Percentiles rank a stretch among this genome's conserved stretches.
These are phyloP conservation scores for Nakazawaea laoshanensis DNA, from an alignment of 805 yeast genomes.

Conservation along the genomic window DNA sequence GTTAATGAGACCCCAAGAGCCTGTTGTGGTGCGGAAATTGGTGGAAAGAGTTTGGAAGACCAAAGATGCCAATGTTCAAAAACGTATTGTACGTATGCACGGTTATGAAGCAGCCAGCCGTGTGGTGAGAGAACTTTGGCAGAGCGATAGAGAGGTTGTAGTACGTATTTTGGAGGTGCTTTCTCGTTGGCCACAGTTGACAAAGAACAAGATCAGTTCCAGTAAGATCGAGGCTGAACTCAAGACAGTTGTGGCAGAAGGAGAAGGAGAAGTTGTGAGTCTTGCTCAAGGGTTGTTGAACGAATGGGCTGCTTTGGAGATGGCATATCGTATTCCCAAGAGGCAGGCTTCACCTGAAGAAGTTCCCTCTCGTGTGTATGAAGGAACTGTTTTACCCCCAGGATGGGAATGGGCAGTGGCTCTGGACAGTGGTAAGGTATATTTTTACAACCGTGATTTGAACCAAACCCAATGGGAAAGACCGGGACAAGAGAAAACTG, in stretches of 20 bases:
- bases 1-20: conserved; percentile 68
- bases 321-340: conserved; percentile 84
- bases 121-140: conserved; percentile 33
- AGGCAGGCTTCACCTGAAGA: conserved; percentile 18
- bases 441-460: conserved; percentile 45
- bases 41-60: conserved; percentile 58
- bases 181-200: conserved; percentile 57
- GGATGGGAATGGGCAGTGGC: conserved; percentile 62
- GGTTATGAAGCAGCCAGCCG: conserved; percentile 77
- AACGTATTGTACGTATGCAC: conserved; percentile 65
- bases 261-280: conserved; percentile 17
- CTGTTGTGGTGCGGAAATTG: conserved; percentile 52
- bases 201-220: conserved; percentile 63
- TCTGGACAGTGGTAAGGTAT: conserved; percentile 31
- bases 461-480: conserved; percentile 51
- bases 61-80: conserved; percentile 39
- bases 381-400: conserved; percentile 36
- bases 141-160: conserved; percentile 31
- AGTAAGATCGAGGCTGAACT: conserved; percentile 67
- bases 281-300: conserved; percentile 39
- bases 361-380: conserved; percentile 11
- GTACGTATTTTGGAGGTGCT: conserved; percentile 49
- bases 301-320: conserved; percentile 66
- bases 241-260: conserved; percentile 23
- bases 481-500: conserved; percentile 26